Evolutionary conservation across 169 alveolate genomes (phyloP), one percentile per base, ranked within the genome.

Genomic region (Plasmodium sp.): DNA sequence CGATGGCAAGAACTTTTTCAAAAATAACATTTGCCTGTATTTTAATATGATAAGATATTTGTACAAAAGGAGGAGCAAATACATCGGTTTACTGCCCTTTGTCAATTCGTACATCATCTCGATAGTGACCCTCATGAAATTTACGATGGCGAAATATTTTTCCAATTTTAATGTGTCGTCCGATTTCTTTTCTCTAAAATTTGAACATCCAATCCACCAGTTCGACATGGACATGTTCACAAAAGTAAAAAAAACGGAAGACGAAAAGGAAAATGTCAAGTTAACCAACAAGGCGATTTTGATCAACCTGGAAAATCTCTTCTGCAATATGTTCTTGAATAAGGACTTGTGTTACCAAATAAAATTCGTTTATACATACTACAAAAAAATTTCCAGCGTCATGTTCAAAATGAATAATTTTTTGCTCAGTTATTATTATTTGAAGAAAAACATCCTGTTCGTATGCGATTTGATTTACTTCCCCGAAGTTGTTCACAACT

Each of bases 401-500:
- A 72, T 92, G 41, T 62, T 45, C 75, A 92, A 92, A 72, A 48
- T 92, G 56, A 92, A 92, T 83, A 92, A 90, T 45, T 80, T 75
- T 92, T 45, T 92, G n/a, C 92, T 83, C 6, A 92, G 95, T 9
- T 92, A 83, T 67, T 81, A 81, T 74, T 92, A 81, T 73, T 92
- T 92, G 75, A 92, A 92, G 58, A 83, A 82, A 43, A 51, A 36
- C 41, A 34, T 82, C 12, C 14, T 82, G 75, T 92, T 71, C 75
- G 16, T 92, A 48, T 77, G 84, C 43, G 62, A 62, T 92, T 81
- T 92, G 58, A 31, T 92, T 33, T 82, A 92, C 58, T 71, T 72
- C 14, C 95, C 95, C 0, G 92, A 81, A 71, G 75, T 92, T 12
- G 62, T 92, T 71, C 84, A 83, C 45, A 82, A 22, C 36, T 82